A percentile compares a stretch with the other conserved stretches of the same genome.
Conservation (phyloP, 2,329 filamentous ascomycete species). For the Geosmithia putterillii region DNA sequence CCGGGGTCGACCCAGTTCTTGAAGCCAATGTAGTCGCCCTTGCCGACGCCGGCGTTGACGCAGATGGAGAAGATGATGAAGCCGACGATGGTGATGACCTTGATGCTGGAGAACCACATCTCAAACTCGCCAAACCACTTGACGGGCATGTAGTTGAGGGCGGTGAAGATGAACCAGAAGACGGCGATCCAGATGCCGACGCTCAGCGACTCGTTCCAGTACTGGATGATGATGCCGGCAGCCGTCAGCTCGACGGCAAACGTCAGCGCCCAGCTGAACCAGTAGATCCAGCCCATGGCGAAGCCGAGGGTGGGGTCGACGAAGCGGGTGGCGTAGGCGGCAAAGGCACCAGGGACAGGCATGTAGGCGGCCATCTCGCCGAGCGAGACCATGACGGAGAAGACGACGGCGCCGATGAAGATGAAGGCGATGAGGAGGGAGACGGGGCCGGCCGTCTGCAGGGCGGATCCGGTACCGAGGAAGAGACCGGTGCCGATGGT, state of each 20-base stretch:
- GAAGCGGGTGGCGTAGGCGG: constrained; percentile 63
- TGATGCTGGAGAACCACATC: constrained; percentile 68
- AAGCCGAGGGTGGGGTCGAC: constrained; percentile 63
- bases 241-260: constrained; percentile 63
- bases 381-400: constrained; percentile 58
- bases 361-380: constrained; percentile 69
- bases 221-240: constrained; percentile 63
- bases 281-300: constrained; percentile 74
- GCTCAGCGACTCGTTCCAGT: constrained; percentile 51
- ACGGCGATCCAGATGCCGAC: constrained; percentile 62
- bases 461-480: constrained; percentile 51
- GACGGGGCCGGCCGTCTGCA: constrained; percentile 52
- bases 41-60: constrained; percentile 58
- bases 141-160: constrained; percentile 59
- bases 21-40: constrained; percentile 63
- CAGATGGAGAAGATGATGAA: constrained; percentile 69
- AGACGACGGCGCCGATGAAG: constrained; percentile 61
- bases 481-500: constrained; percentile 66
- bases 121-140: constrained; percentile 66
- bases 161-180: constrained; percentile 60
- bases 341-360: constrained; percentile 66
- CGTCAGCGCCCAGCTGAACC: constrained; percentile 66
- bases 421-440: constrained; percentile 56
- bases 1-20: constrained; percentile 58
- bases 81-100: constrained; percentile 61